Evolutionary conservation across 2,329 filamentous ascomycete species (phyloP).

Genomic region (Colletotrichum filicis): DNA sequence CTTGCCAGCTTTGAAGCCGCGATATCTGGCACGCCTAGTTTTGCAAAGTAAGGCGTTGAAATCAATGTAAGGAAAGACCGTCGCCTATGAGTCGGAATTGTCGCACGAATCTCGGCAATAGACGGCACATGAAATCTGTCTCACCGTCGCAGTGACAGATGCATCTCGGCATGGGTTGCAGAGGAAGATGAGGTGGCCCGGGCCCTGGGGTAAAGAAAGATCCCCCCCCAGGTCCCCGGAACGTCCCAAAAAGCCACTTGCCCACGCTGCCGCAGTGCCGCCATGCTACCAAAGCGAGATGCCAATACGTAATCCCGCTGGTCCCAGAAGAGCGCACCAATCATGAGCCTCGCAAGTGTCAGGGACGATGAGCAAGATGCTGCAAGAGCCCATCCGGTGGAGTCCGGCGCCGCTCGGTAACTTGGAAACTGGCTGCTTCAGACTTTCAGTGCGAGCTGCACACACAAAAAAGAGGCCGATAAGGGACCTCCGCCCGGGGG

Average conservation of each 20-base stretch:
- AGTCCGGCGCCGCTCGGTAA: slow-evolving; percentile 27
- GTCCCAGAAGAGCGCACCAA: slow-evolving; percentile 16
- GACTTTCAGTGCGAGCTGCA: too few relatives aligned
- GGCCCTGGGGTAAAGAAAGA: slow-evolving; percentile 19
- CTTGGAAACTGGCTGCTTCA: slow-evolving; percentile 3
- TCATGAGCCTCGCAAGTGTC: not conserved
- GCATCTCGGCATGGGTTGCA: not conserved
- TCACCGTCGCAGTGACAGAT: not conserved
- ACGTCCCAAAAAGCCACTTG: not conserved
- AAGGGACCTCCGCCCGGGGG: slow-evolving; percentile 12
- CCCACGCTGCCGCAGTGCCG: not conserved
- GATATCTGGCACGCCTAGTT: not conserved
- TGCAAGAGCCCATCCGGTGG: slow-evolving; percentile 13
- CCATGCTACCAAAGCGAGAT: not conserved
- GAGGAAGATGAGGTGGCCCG: slow-evolving; percentile 3
- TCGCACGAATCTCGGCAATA: slow-evolving; percentile 26
- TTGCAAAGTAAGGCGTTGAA: not conserved
- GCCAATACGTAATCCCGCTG: slow-evolving; percentile 9
- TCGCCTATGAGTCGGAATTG: slow-evolving; percentile 19
- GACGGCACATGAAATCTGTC: not conserved
- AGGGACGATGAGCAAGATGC: slow-evolving; percentile 4
- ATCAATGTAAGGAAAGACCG: not conserved
- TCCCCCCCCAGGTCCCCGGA: not conserved
- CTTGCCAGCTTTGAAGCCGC: too few relatives aligned
- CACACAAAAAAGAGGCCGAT: slow-evolving; percentile 12